Evolutionary conservation across 331 rosid genomes (phyloP), one percentile per base, ranked within the genome.

Genomic region (Telfairia occidentalis): DNA sequence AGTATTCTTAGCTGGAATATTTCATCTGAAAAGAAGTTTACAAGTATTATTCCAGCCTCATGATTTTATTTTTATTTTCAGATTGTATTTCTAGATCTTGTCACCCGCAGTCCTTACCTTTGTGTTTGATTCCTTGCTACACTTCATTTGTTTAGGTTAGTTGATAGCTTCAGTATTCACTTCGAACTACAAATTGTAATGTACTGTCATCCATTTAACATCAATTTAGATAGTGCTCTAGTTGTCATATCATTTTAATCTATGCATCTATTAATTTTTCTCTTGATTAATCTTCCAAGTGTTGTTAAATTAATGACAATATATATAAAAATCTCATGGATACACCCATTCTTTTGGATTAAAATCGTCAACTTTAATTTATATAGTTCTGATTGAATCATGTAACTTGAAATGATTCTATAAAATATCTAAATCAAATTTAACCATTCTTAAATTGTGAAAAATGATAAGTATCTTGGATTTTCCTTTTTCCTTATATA

Each of bases 131-230:
- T 37, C 54, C 13, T 43, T 43, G 3, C 38, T 24, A 40, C 30
- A 40, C 73, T n/a, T n/a, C 74, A 42, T 43, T 69, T 8, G 15
- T 43, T 43, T 15, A 15, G 40, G 12, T 69, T 69, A 24, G 54
- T 38, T 43, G 74, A 69, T 69, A 42, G 74, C 54, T 43, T 26
- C 57, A 26, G 55, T 69, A 43, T 43, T 43, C 24, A 13, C 55
- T 69, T 69, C 52, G 24, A 43, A 69, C 55, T 69, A 43, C 74
- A 28, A 69, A 23, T 69, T 69, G 74, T 4, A 70, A 15, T 45
- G 57, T 69, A 70, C 73, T 21, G 38, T 70, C 40, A 6, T 45
- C 57, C 53, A 43, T 69, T 13, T 43, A 43, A 61, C 71, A 63
- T 19, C 71, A 19, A 64, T 64, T 64, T 64, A 9, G 16, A 64